These are phyloP conservation scores for Trichoderma orchidacearum DNA, from an alignment of 495 filamentous ascomycete genomes.

Conservation along the genomic window DNA sequence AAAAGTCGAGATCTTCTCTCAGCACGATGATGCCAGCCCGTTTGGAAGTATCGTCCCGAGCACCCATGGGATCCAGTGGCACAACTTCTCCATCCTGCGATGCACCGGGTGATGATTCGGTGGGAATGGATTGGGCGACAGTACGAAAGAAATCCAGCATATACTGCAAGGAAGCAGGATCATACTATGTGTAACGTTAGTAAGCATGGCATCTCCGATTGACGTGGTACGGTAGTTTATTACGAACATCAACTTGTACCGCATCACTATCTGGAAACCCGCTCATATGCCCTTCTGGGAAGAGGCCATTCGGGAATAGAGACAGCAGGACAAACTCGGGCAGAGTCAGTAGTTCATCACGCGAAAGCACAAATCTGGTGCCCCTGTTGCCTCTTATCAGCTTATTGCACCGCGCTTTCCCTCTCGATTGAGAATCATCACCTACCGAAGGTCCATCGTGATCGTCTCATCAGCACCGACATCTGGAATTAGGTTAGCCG, in stretches of 20 bases:
- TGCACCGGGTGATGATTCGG: slow-evolving; percentile 46
- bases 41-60: slow-evolving; percentile 41
- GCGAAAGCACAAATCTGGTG: slow-evolving; percentile 80
- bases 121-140: slow-evolving; percentile 86
- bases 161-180: slow-evolving; percentile 89
- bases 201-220: slow-evolving; percentile 16
- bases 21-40: slow-evolving; percentile 95
- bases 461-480: slow-evolving; percentile 90
- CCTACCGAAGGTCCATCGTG: slow-evolving; percentile 82
- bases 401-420: slow-evolving; percentile 7
- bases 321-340: slow-evolving; percentile 97
- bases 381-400: slow-evolving; percentile 43
- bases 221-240: slow-evolving; percentile 20
- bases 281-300: slow-evolving; percentile 93
- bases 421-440: neutral
- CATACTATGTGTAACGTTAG: slow-evolving; percentile 67
- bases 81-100: slow-evolving; percentile 49
- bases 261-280: slow-evolving; percentile 82
- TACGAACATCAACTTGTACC: slow-evolving; percentile 93
- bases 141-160: slow-evolving; percentile 99
- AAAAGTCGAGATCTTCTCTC: slow-evolving; percentile 94
- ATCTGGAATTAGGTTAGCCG: slow-evolving; percentile 32
- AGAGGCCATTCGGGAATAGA: slow-evolving; percentile 94
- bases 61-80: slow-evolving; percentile 44
- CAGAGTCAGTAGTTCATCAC: slow-evolving; percentile 87